Evolutionary conservation across 208 protist species (phyloP).

Genomic region (Balamuthia mandrillaris): DNA sequence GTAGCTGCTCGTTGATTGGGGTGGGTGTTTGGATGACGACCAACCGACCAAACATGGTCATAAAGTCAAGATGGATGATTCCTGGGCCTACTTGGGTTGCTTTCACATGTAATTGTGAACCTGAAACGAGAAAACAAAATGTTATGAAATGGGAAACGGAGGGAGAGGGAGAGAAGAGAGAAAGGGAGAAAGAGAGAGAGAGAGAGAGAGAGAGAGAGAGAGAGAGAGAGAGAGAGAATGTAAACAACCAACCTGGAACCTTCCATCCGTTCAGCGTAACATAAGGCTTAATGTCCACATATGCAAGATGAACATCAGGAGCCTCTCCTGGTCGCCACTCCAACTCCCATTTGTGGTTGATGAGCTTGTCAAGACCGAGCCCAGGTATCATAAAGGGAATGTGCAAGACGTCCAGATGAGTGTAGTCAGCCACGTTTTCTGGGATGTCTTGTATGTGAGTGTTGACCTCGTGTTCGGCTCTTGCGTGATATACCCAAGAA

Average conservation of each 20-base stretch:
- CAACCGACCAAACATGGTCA: not conserved
- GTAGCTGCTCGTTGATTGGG: not conserved
- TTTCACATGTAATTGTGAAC: too few relatives aligned
- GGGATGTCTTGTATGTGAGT: too few relatives aligned
- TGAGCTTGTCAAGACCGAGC: not conserved
- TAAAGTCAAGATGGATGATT: not conserved
- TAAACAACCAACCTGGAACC: not conserved
- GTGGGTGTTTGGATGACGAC: not conserved
- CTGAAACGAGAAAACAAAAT: too few relatives aligned
- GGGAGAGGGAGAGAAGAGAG: too few relatives aligned
- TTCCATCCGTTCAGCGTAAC: not conserved
- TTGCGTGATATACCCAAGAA: too few relatives aligned
- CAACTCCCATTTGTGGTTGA: not conserved
- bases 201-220: too few relatives aligned
- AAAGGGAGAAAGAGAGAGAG: too few relatives aligned
- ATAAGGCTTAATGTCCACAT: not conserved
- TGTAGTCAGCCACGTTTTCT: not conserved
- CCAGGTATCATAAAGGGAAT: not conserved
- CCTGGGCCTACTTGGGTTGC: not conserved
- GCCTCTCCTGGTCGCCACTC: not conserved
- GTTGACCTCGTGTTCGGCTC: too few relatives aligned
- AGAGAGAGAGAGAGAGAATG: too few relatives aligned
- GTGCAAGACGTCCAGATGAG: not conserved
- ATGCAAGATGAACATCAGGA: not conserved
- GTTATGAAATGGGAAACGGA: too few relatives aligned